Evolutionary conservation across 2,329 filamentous ascomycete genomes (phyloP), one percentile per base, ranked within the genome.

Genomic region (Aspergillus sp.): DNA sequence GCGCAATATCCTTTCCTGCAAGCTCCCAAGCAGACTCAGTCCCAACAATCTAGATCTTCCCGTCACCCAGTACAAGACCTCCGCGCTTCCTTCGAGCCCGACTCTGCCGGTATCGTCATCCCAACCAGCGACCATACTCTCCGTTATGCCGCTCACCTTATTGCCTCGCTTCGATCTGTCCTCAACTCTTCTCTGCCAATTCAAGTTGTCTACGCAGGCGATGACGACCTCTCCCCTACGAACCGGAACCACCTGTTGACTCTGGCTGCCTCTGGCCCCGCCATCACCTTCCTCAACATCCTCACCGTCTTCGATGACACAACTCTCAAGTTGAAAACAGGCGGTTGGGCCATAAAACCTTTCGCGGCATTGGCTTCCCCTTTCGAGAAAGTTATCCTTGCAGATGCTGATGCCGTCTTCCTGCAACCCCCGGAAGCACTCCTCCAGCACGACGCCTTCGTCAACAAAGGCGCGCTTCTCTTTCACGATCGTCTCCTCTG

Each of bases 61-160:
- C 32, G 12, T 1, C 10, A 36, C 3, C 56, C 52, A 2, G 12
- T 62, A 5, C 2, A 41, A 5, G 48, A 41, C n/a, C 60, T 62
- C 15, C 48, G 60, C 17, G 45, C 57, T 5, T 49, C 57, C 9
- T 62, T 62, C 19, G n/a, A 41, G 2, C 38, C 51, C 5, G 21
- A 32, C 2, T 56, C 56, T 4, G 43, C 60, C 1, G 60, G 57
- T 2, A 53, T 62, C 15, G 56, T 62, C 10, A 59, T 62, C 13
- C 60, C 60, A 25, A 62, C 60, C 10, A 62, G 60, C 52, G 41
- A 59, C 30, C 17, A 56, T 2, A 62, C 57, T 19, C 51, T 62
- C n/a, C 60, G 56, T 19, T 62, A 56, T 38, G 60, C 60, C 0
- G 50, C 39, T 2, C 60, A 59, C 17, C 57, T 62, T 4, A 30